A percentile compares a stretch with the other conserved stretches of the same genome.
These are phyloP conservation scores for Elongisporangium prolatum DNA, from an alignment of 352 stramenopile genomes.

Conservation along the genomic window DNA sequence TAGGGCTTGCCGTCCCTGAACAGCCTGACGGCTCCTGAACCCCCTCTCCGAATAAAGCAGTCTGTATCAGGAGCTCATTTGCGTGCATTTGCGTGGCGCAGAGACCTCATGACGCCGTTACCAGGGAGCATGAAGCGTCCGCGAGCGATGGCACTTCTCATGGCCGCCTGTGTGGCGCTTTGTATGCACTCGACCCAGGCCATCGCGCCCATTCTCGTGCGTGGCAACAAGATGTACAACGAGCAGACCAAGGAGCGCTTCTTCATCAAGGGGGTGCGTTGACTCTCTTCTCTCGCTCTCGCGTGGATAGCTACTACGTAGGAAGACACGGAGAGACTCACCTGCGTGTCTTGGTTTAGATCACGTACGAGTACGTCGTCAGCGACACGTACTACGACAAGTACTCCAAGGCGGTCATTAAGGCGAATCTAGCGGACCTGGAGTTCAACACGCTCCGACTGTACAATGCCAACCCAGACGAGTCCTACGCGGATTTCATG, in stretches of 20 bases:
- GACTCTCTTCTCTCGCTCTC: not conserved
- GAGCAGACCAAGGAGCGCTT: conserved; percentile 76
- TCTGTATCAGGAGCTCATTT: not conserved
- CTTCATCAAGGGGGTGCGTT: conserved; percentile 81
- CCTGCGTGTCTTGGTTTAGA: conserved; percentile 14
- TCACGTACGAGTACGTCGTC: conserved; percentile 88
- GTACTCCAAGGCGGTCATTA: conserved; percentile 74
- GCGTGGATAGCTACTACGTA: not conserved
- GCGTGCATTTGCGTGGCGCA: conserved; percentile 1
- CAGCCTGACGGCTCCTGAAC: not conserved
- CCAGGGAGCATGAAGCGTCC: conserved; percentile 1
- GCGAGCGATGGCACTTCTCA: conserved; percentile 8
- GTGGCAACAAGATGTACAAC: conserved; percentile 88
- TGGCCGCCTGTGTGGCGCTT: conserved; percentile 5
- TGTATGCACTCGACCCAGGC: conserved; percentile 8
- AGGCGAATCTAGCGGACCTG: conserved; percentile 58
- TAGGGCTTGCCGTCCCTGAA: not conserved
- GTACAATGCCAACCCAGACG: conserved; percentile 85
- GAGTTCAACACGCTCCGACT: conserved; percentile 83
- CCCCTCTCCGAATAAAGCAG: not conserved
- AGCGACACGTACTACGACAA: conserved; percentile 84
- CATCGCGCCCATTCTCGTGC: conserved; percentile 45
- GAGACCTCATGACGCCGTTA: conserved; percentile 1
- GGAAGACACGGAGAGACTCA: not conserved
- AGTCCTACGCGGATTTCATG: conserved; percentile 85